phyloP scores from a whole-genome alignment of 352 stramenopile genomes.

The Aphanomyces invadans region DNA sequence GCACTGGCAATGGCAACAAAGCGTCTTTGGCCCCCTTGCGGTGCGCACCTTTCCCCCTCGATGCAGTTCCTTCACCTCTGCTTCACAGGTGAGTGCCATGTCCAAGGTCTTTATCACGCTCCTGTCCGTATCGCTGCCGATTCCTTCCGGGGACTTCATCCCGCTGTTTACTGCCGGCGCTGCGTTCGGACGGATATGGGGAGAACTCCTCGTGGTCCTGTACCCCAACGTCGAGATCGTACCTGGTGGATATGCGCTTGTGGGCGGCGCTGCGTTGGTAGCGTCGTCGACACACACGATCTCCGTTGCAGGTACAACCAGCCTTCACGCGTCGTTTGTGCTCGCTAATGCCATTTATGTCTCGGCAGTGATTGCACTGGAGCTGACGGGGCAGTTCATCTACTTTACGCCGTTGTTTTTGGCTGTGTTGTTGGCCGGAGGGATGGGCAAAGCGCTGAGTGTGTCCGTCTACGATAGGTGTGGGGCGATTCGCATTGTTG shows the following conservation, averaged over 20 bases:
- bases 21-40: conserved; percentile 48
- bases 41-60: conserved; percentile 27
- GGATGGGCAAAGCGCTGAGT: conserved; percentile 48
- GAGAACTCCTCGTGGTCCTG: conserved; percentile 38
- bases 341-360: too few species aligned
- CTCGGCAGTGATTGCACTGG: conserved; percentile 82
- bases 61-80: conserved; percentile 40
- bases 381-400: conserved; percentile 76
- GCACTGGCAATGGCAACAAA: conserved; percentile 16
- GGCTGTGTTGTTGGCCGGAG: conserved; percentile 57
- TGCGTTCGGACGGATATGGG: conserved; percentile 69
- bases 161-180: conserved; percentile 81
- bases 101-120: conserved; percentile 58
- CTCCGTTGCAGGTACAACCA: conserved; percentile 39
- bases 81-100: conserved; percentile 46
- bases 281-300: conserved; percentile 64
- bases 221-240: conserved; percentile 38
- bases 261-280: conserved; percentile 63
- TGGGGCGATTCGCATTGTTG: too few species aligned
- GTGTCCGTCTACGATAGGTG: conserved; percentile 73
- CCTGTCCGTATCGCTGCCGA: conserved; percentile 55
- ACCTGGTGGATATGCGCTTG: conserved; percentile 70
- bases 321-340: too few species aligned
- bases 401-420: conserved; percentile 80
- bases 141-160: conserved; percentile 67